These are phyloP conservation scores for Pyrus betulifolia DNA, from an alignment of 306 rosid species.

Conservation along the genomic window DNA sequence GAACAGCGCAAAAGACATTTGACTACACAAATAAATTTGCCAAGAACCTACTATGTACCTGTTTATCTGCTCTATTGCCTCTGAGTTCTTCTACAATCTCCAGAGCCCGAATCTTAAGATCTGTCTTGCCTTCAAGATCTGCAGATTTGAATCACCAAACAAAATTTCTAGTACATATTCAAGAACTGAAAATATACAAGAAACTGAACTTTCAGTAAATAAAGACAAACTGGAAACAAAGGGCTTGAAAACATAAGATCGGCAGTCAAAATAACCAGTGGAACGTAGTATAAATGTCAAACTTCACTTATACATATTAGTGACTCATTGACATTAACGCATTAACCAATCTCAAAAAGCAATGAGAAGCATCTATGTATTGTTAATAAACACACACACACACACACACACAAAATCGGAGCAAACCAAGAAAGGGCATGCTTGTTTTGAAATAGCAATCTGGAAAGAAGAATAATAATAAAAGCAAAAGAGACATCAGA, in stretches of 20 bases:
- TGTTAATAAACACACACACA: neutral
- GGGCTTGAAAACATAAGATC: neutral
- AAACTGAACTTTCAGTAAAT: neutral
- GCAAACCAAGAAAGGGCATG: neutral
- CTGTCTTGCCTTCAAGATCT: constrained; percentile 98
- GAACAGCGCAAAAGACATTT: neutral
- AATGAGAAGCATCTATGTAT: neutral
- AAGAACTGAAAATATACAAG: too few species aligned
- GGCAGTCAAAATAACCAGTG: neutral
- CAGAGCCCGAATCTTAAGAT: constrained; percentile 78
- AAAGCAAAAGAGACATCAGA: neutral
- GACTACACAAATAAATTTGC: neutral
- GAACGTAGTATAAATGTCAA: neutral
- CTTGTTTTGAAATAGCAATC: neutral
- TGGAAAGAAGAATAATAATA: neutral
- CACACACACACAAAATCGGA: neutral
- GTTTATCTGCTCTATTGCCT: constrained; percentile 88
- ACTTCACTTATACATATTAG: neutral
- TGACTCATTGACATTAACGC: neutral
- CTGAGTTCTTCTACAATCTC: constrained; percentile 94
- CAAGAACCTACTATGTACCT: constrained; percentile 31
- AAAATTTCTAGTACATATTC: neutral
- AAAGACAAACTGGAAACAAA: neutral
- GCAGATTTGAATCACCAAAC: constrained; percentile 7
- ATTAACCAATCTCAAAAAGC: neutral